phyloP scores from a whole-genome alignment of 495 filamentous ascomycete species.

The Bacidia rubella region DNA sequence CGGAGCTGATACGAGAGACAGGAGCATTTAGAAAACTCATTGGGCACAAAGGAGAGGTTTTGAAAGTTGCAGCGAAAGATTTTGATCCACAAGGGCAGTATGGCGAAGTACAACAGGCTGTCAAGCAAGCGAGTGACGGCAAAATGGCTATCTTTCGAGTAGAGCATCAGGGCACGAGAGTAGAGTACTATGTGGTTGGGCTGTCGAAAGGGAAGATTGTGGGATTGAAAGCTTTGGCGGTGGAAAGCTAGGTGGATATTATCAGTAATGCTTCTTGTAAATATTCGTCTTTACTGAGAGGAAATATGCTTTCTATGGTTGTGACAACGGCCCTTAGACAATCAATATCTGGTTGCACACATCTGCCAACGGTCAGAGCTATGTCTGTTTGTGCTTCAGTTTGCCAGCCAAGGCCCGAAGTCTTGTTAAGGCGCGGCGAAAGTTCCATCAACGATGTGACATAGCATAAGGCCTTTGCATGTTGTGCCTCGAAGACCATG shows the following conservation, averaged over 20 bases:
- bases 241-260: constrained; percentile 49
- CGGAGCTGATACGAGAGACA: constrained; percentile 18
- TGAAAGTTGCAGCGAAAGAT: constrained; percentile 39
- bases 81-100: constrained; percentile 52
- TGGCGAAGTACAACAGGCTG: constrained; percentile 40
- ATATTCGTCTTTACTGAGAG: too few relatives aligned
- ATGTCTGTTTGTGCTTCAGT: too few relatives aligned
- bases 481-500: too few relatives aligned
- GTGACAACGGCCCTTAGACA: too few relatives aligned
- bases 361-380: too few relatives aligned
- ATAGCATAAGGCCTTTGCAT: too few relatives aligned
- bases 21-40: constrained; percentile 47
- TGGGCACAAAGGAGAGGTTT: constrained; percentile 36
- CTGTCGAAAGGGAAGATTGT: constrained; percentile 48
- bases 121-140: constrained; percentile 38
- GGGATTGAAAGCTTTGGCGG: constrained; percentile 57
- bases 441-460: too few relatives aligned
- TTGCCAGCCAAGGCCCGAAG: too few relatives aligned
- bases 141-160: constrained; percentile 66
- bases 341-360: too few relatives aligned
- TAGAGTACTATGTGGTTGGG: constrained; percentile 69
- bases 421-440: too few relatives aligned
- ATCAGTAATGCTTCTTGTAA: too few relatives aligned
- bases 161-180: constrained; percentile 40
- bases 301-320: too few relatives aligned